Evolutionary conservation across 148 eudicot species (phyloP).

Genomic region (Fagopyrum homotropicum): DNA sequence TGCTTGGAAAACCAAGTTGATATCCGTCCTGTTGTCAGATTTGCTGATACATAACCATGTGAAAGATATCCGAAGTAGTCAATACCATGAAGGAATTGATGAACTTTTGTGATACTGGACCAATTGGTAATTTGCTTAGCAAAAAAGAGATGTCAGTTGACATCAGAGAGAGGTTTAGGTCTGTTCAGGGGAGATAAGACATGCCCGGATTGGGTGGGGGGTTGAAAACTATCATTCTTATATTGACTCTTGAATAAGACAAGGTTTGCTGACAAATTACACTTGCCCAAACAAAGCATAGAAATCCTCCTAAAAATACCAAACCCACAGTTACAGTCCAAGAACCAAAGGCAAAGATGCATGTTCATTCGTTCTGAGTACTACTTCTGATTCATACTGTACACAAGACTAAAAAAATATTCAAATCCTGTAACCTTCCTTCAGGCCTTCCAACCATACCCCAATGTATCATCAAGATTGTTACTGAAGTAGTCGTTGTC

Average conservation of each 20-base stretch:
- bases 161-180: too few species aligned
- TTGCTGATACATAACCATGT: conserved; percentile 12
- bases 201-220: too few species aligned
- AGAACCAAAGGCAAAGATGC: background rate
- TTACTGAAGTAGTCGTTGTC: conserved; percentile 52
- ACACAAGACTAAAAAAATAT: background rate
- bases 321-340: background rate
- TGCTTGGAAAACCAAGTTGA: background rate
- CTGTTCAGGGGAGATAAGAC: too few species aligned
- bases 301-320: background rate
- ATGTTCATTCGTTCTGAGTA: background rate
- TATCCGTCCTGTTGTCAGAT: background rate
- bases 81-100: conserved; percentile 90
- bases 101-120: conserved; percentile 73
- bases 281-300: background rate
- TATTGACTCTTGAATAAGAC: background rate
- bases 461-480: conserved; percentile 66
- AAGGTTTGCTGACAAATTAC: background rate
- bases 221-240: conserved; percentile 1
- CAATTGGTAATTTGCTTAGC: conserved; percentile 48
- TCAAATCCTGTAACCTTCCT: background rate
- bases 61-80: conserved; percentile 97
- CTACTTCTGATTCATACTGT: conserved; percentile 1
- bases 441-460: conserved; percentile 75
- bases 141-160: too few species aligned